Percentiles rank a stretch among this genome's conserved stretches.
Conservation (phyloP, 179 eudicot species). For the Carnegiea gigantea region DNA sequence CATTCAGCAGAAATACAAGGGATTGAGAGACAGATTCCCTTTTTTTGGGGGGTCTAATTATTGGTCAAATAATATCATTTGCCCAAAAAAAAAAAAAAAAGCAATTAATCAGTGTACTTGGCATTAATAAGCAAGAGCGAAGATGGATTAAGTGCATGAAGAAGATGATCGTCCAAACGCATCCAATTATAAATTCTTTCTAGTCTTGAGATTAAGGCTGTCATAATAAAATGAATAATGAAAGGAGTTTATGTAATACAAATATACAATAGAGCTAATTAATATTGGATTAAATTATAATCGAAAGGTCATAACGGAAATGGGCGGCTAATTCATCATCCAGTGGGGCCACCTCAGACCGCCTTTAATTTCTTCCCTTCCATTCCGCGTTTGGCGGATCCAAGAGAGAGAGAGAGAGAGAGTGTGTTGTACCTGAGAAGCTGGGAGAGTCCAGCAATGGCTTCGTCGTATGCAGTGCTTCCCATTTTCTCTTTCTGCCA, state of each 20-base stretch:
- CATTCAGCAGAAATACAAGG: no score
- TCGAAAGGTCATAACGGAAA: conserved; percentile 1
- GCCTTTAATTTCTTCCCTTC: background rate
- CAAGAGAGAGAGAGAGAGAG: background rate
- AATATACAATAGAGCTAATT: background rate
- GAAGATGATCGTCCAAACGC: background rate
- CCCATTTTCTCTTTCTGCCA: conserved; percentile 36
- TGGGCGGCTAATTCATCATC: background rate
- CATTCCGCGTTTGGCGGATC: background rate
- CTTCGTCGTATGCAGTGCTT: conserved; percentile 30
- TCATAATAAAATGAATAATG: background rate
- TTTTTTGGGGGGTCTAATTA: no score
- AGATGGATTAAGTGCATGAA: background rate
- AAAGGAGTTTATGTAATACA: background rate
- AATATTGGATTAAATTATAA: background rate
- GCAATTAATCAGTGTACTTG: no score
- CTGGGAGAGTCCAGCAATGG: conserved; percentile 35
- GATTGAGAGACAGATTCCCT: no score
- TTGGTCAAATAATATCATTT: no score
- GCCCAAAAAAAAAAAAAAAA: no score
- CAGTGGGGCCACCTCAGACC: background rate
- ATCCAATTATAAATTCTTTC: background rate
- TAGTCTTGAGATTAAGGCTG: background rate
- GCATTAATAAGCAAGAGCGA: background rate
- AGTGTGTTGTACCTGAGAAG: conserved; percentile 28